These are phyloP conservation scores for Mycena indigotica DNA, from an alignment of 768 basidiomycete genomes.

Conservation along the genomic window DNA sequence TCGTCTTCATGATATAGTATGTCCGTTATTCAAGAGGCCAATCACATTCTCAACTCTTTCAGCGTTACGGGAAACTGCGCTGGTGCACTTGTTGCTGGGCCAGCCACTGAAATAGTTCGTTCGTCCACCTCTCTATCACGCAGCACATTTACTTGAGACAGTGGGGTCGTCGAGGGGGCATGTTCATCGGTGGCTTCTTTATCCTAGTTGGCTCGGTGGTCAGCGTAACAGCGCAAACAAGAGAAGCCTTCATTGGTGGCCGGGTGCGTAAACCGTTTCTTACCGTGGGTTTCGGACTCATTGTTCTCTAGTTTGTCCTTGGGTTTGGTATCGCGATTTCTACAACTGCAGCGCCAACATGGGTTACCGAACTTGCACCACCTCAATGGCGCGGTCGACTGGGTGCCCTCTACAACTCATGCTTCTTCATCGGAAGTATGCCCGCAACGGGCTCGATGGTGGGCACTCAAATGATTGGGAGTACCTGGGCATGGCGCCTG, in stretches of 20 bases:
- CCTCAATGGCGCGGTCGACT: conserved; percentile 36
- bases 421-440: conserved; percentile 28
- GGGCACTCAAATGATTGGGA: conserved; percentile 48
- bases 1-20: conserved; percentile 25
- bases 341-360: conserved; percentile 51
- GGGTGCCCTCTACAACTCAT: conserved; percentile 52
- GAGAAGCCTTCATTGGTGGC: conserved; percentile 27
- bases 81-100: conserved; percentile 29
- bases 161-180: conserved; percentile 27
- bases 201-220: conserved; percentile 29
- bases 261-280: conserved; percentile 21
- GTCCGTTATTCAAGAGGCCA: background rate
- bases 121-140: background rate
- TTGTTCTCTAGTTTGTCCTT: conserved; percentile 40
- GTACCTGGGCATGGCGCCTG: conserved; percentile 63
- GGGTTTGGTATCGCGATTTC: conserved; percentile 51
- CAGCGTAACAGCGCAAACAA: conserved; percentile 29
- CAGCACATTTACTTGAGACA: background rate
- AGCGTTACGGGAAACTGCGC: conserved; percentile 29
- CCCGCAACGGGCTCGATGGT: conserved; percentile 28
- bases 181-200: conserved; percentile 38
- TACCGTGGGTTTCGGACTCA: background rate
- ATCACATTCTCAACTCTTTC: no score
- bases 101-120: conserved; percentile 24
- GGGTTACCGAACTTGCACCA: conserved; percentile 39